Evolutionary conservation across 2,329 filamentous ascomycete species (phyloP).

Genomic region (Hymenoscyphus occultus): DNA sequence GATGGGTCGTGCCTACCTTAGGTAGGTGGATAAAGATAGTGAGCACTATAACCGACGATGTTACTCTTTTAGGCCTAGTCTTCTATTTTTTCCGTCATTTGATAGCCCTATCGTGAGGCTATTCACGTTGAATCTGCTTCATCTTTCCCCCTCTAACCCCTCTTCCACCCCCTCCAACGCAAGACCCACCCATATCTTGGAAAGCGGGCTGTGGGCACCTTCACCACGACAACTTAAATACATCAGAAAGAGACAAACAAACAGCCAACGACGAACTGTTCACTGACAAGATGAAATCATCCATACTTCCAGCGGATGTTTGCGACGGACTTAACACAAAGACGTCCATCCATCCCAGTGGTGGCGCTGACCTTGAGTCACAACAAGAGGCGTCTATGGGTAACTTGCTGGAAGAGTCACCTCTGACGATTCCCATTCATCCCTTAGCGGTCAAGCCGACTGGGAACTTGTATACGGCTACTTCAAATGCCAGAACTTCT

Average conservation of each 20-base stretch:
- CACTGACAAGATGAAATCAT: slow-evolving; percentile 3
- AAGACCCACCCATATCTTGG: not conserved
- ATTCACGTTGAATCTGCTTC: not conserved
- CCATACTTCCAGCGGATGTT: slow-evolving; percentile 20
- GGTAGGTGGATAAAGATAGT: not conserved
- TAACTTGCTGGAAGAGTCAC: slow-evolving; percentile 34
- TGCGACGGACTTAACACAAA: slow-evolving; percentile 8
- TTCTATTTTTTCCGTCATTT: not conserved
- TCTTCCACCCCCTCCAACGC: not conserved
- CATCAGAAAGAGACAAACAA: not conserved
- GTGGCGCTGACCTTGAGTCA: slow-evolving; percentile 24
- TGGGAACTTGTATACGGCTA: slow-evolving; percentile 73
- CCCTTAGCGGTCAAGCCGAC: slow-evolving; percentile 81
- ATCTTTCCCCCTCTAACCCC: not conserved
- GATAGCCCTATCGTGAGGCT: not conserved
- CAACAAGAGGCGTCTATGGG: not conserved
- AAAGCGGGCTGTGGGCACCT: not conserved
- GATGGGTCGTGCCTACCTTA: too few species aligned
- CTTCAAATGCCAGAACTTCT: slow-evolving; percentile 62
- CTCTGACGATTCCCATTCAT: slow-evolving; percentile 67
- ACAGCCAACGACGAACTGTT: not conserved
- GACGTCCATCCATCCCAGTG: slow-evolving; percentile 21
- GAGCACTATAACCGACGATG: not conserved
- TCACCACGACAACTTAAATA: not conserved
- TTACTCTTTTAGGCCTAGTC: not conserved